A percentile compares a stretch with the other conserved stretches of the same genome.
Conservation (phyloP, 2,329 filamentous ascomycete species). For the Phaeosphaeriaceae sp. region DNA sequence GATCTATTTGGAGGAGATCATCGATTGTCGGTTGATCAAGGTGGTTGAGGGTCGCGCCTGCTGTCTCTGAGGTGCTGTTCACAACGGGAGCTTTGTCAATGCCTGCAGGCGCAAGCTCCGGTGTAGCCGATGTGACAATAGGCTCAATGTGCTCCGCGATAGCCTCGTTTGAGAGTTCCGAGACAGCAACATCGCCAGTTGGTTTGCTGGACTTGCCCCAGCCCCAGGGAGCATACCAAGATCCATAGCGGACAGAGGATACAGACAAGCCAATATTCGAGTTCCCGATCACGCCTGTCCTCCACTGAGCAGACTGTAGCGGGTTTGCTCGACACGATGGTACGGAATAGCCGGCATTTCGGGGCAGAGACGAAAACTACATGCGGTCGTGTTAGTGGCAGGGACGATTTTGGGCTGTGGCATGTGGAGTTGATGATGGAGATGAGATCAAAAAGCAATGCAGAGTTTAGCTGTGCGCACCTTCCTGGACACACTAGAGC, state of each 20-base stretch:
- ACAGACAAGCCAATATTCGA: slow-evolving; percentile 27
- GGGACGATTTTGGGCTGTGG: slow-evolving; percentile 4
- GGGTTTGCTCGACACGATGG: slow-evolving; percentile 31
- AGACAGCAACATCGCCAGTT: slow-evolving; percentile 17
- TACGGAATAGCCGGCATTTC: slow-evolving; percentile 24
- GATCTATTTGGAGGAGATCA: slow-evolving; percentile 24
- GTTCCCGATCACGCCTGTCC: slow-evolving; percentile 24
- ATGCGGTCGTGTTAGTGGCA: slow-evolving; percentile 11
- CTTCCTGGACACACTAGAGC: slow-evolving; percentile 39
- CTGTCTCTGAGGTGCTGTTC: slow-evolving; percentile 25
- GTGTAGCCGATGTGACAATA: slow-evolving; percentile 37
- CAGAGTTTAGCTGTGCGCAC: slow-evolving; percentile 29
- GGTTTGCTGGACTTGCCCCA: slow-evolving; percentile 40
- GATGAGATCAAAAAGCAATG: slow-evolving; percentile 2
- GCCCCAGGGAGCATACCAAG: slow-evolving; percentile 46
- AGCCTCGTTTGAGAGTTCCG: slow-evolving; percentile 26
- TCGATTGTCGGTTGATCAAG: slow-evolving; percentile 22
- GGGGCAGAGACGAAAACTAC: slow-evolving; percentile 44
- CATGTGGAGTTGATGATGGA: slow-evolving; percentile 11
- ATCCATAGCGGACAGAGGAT: slow-evolving; percentile 37
- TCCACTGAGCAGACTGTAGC: slow-evolving; percentile 36
- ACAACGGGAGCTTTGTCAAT: slow-evolving; percentile 40
- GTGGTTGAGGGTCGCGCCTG: slow-evolving; percentile 11
- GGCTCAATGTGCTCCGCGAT: slow-evolving; percentile 20
- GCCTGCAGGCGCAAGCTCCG: slow-evolving; percentile 45